Evolutionary conservation across 23 red algal species (phyloP).

Genomic region (Gracilaria gracilis): DNA sequence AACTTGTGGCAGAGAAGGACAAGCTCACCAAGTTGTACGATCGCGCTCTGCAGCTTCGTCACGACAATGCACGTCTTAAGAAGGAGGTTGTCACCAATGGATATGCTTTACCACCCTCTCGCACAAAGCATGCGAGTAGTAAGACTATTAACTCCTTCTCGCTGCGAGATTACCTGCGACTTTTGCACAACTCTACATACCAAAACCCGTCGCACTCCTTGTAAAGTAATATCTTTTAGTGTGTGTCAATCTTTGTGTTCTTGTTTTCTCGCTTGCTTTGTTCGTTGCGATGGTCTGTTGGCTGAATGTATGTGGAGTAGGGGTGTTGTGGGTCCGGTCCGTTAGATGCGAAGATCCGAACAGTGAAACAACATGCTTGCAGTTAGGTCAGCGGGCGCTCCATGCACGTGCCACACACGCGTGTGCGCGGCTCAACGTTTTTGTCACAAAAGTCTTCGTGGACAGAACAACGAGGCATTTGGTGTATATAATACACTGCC

Average conservation of each 20-base stretch:
- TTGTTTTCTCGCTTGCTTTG: too few relatives aligned
- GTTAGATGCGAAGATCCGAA: too few relatives aligned
- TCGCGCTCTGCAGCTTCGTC: conserved; percentile 53
- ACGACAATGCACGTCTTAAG: conserved; percentile 74
- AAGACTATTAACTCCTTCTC: not conserved
- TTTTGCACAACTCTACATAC: conserved; percentile 22
- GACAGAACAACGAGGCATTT: not conserved
- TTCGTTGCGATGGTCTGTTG: too few relatives aligned
- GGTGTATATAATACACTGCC: not conserved
- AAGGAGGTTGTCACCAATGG: conserved; percentile 68
- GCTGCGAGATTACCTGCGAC: conserved; percentile 20
- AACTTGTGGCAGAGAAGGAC: conserved; percentile 42
- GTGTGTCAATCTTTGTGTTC: not conserved
- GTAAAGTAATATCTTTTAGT: not conserved
- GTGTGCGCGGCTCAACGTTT: not conserved
- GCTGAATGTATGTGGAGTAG: too few relatives aligned
- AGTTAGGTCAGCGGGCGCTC: not conserved
- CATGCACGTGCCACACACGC: not conserved
- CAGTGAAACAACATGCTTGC: too few relatives aligned
- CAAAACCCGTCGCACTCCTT: not conserved
- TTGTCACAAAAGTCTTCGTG: not conserved
- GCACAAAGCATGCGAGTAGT: not conserved
- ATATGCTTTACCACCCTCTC: conserved; percentile 28
- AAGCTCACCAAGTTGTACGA: conserved; percentile 53
- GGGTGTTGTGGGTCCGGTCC: too few relatives aligned